Evolutionary conservation across 2,329 filamentous ascomycete species (phyloP), one percentile per base, ranked within the genome.

Genomic region (Fusarium kyushuense): DNA sequence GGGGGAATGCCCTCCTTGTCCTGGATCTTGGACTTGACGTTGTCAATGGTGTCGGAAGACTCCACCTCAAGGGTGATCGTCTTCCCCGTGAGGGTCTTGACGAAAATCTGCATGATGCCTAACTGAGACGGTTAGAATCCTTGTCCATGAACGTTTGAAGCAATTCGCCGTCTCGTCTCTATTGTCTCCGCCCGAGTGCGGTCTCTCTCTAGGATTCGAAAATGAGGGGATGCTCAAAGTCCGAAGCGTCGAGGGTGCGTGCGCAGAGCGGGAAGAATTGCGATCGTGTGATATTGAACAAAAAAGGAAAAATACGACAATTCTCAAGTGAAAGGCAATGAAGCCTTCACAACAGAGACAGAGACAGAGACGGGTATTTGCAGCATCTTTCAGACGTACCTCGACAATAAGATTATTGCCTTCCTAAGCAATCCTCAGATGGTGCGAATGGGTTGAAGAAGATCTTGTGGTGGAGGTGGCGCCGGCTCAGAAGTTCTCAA

Each of bases 11-110:
- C 95, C 88, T 99, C 96, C 92, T 98, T 99, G 90, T 98, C 96
- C 93, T 90, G 86, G 77, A 89, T 89, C 90, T 99, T 98, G 87
- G 92, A 93, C 91, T 98, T 98, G 87, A 99, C 96, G 91, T 98
- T 98, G 90, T 98, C 96, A 86, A 99, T 98, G 81, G 95, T 98
- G 86, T 99, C 96, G 81, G 91, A 95, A 79, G 94, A 97, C 91
- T 98, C 96, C 86, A 98, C 96, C 94, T 99, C 96, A 79, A 99
- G 94, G 92, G 96, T 98, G 92, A 98, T 98, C 82, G 96, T 98
- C 92, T 98, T 98, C 82, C 96, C 96, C 92, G 96, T 98, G 79
- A 98, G 89, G 88, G 89, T 91, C 85, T 91, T 90, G 79, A 91
- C 89, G 86, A 91, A 91, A 83, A 90, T 90, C 87, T 90, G 88